Evolutionary conservation across 371 early-diverging fungal genomes (phyloP), one percentile per base, ranked within the genome.

Genomic region (Phascolomyces articulosus): DNA sequence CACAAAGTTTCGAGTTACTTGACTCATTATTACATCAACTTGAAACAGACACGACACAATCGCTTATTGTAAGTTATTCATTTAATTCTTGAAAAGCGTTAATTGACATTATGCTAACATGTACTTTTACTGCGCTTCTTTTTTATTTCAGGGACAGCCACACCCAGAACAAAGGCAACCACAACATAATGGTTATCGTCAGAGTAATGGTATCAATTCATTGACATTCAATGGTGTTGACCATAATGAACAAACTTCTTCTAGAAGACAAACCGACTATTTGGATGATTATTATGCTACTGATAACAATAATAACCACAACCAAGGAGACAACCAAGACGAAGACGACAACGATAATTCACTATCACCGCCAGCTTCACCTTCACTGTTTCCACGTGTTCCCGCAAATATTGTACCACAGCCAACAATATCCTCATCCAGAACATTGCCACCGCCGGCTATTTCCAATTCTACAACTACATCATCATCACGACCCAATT

Each of bases 361-460:
- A 28, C 29, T 63, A 20, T 63, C 64, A 23, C 64, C 64, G 3
- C 64, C 57, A 16, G 48, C 57, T 15, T 63, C 64, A 18, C 64
- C 64, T 41, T 63, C 64, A 20, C 64, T 63, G 7, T 63, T 63
- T 57, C 64, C 64, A 31, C 55, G 57, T 48, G 64, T 63, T 24
- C 64, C 64, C 24, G 54, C 34, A 6, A 53, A 11, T 16, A 10
- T 51, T 51, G 64, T 51, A 63, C 28, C 24, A 28, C 57, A 44
- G 23, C 57, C 9, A 62, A 21, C 38, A 34, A 8, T 7, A 34
- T 34, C 34, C 6, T 34, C 34, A 34, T 34, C 34, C 34, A 34
- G 27, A 29, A n/a, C 51, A 61, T 4, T 26, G 6, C n/a, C 53
- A 26, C 41, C 55, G 2, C 23, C 40, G 23, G 29, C 31, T 18